Evolutionary conservation across 192 early-diverging fungal genomes (phyloP).

Genomic region (Dissophora ornata): DNA sequence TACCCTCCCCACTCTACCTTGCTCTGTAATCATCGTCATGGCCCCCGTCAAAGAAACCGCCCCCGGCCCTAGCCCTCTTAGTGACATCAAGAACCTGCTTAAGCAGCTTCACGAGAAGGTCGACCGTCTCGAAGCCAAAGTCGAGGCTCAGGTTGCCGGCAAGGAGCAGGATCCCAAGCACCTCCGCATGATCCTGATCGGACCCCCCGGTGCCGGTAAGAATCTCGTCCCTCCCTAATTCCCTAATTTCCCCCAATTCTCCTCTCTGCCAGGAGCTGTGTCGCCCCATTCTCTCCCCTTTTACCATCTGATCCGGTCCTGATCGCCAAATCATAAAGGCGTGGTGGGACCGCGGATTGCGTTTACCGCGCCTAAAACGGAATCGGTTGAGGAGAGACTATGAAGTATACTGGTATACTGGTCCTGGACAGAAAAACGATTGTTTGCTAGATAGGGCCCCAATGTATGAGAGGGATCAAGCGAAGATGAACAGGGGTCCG

Average conservation of each 20-base stretch:
- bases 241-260: not conserved
- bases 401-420: no score
- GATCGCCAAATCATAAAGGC: no score
- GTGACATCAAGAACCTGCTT: conserved; percentile 55
- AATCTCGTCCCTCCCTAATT: conserved; percentile 24
- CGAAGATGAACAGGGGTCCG: no score
- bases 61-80: conserved; percentile 43
- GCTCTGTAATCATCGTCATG: conserved; percentile 18
- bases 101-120: conserved; percentile 52
- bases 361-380: no score
- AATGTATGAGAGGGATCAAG: no score
- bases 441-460: no score
- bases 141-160: conserved; percentile 20
- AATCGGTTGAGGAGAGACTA: no score
- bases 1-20: conserved; percentile 15
- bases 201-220: conserved; percentile 89
- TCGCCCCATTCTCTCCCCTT: no score
- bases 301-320: no score
- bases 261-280: no score
- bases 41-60: conserved; percentile 44
- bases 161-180: conserved; percentile 51
- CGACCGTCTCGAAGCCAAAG: conserved; percentile 42
- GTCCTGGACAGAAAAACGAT: no score
- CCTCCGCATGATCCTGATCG: conserved; percentile 89
- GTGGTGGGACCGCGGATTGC: no score